A percentile compares a stretch with the other conserved stretches of the same genome.
These are phyloP conservation scores for Ammopiptanthus mongolicus DNA, from an alignment of 306 rosid genomes.

Conservation along the genomic window DNA sequence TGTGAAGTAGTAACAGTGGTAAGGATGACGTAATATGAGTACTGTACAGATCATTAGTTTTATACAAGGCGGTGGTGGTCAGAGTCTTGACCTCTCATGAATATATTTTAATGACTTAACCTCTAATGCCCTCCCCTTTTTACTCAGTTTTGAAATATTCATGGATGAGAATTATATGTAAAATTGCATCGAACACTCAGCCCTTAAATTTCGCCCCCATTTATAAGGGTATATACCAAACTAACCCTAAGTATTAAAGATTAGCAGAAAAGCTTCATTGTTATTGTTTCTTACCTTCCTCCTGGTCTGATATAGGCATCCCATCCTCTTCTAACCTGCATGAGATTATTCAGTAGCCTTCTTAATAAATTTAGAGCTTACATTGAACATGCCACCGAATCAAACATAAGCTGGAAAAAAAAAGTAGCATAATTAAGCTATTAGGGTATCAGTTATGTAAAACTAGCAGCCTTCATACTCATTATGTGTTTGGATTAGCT, in stretches of 20 bases:
- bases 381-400: neutral
- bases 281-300: conserved; percentile 74
- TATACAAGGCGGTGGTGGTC: neutral
- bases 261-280: neutral
- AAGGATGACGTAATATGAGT: neutral
- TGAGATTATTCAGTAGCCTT: conserved; percentile 13
- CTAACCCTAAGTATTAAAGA: neutral
- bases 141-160: neutral
- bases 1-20: neutral
- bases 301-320: conserved; percentile 88
- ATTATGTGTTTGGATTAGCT: too few relatives aligned
- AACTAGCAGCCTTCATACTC: neutral
- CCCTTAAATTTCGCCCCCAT: neutral
- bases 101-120: conserved; percentile 5
- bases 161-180: neutral
- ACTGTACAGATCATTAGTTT: neutral
- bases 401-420: neutral
- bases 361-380: conserved; percentile 8
- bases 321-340: conserved; percentile 97
- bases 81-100: neutral
- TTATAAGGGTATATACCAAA: neutral
- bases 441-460: neutral
- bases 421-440: neutral
- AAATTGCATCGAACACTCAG: neutral
- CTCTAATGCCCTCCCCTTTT: conserved; percentile 10